A percentile compares a stretch with the other conserved stretches of the same genome.
phyloP scores from a whole-genome alignment of 257 asterid species.

The Nicotiana noctiflora region DNA sequence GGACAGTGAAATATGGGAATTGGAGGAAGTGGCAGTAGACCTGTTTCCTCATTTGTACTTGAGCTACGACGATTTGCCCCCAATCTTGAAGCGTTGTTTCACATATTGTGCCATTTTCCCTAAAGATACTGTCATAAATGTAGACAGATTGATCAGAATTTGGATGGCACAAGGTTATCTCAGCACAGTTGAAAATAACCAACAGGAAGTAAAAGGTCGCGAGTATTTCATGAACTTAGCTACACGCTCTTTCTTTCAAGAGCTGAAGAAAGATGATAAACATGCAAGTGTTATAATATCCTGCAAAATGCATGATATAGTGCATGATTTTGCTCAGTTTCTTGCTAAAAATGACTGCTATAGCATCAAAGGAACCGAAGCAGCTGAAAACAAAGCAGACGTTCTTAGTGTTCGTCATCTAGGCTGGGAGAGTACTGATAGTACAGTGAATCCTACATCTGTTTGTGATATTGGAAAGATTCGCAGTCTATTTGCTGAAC shows the following conservation, averaged over 20 bases:
- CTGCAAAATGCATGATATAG: slow-evolving; percentile 32
- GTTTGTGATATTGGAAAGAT: background rate
- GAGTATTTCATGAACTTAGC: slow-evolving; percentile 17
- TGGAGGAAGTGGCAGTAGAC: slow-evolving; percentile 15
- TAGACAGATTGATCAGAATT: slow-evolving; percentile 24
- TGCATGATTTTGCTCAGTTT: slow-evolving; percentile 20
- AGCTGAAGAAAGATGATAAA: slow-evolving; percentile 4
- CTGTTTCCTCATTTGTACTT: slow-evolving; percentile 21
- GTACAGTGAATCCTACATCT: background rate
- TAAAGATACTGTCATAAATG: slow-evolving; percentile 25
- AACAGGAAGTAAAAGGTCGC: slow-evolving; percentile 27
- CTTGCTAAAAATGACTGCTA: slow-evolving; percentile 3
- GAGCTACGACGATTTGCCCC: slow-evolving; percentile 25
- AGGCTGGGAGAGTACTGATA: background rate
- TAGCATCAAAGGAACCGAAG: background rate
- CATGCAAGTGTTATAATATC: background rate
- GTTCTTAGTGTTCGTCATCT: background rate
- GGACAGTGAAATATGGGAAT: slow-evolving; percentile 19
- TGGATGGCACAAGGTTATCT: slow-evolving; percentile 47
- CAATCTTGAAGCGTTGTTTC: slow-evolving; percentile 30
- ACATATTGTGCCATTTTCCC: slow-evolving; percentile 36
- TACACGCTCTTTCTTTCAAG: slow-evolving; percentile 24
- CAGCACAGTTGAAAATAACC: background rate
- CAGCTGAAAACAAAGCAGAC: background rate
- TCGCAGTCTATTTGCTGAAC: slow-evolving; percentile 3